Evolutionary conservation across 2,329 filamentous ascomycete genomes (phyloP).

Genomic region (Colletotrichum lupini): DNA sequence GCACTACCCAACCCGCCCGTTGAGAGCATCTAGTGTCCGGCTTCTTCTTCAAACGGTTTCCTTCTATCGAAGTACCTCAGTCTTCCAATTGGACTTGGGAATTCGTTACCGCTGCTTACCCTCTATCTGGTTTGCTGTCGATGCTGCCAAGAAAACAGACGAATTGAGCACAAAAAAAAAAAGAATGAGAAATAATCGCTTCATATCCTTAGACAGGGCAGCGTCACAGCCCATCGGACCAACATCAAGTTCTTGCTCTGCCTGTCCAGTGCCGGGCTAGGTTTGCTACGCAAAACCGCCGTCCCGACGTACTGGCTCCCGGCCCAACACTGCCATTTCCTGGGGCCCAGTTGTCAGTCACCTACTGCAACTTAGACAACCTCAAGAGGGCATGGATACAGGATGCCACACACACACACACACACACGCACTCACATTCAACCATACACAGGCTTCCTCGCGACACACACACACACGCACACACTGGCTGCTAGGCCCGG

Average conservation of each 20-base stretch:
- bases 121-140: conserved; percentile 12
- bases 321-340: conserved; percentile 19
- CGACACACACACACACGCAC: background rate
- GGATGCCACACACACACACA: background rate
- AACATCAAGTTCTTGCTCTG: conserved; percentile 17
- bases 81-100: conserved; percentile 8
- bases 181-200: background rate
- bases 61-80: background rate
- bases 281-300: conserved; percentile 29
- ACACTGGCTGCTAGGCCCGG: background rate
- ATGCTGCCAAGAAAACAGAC: conserved; percentile 17
- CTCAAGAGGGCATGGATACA: background rate
- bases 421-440: background rate
- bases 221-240: conserved; percentile 14
- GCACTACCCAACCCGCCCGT: conserved; percentile 4
- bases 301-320: conserved; percentile 34
- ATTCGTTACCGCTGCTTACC: conserved; percentile 10
- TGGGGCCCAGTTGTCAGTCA: conserved; percentile 18
- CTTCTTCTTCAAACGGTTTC: background rate
- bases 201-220: background rate
- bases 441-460: background rate
- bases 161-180: conserved; percentile 11
- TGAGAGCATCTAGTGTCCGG: background rate
- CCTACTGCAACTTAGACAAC: conserved; percentile 2
- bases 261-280: conserved; percentile 30